Percentiles rank a stretch among this genome's conserved stretches.
Evolutionary conservation across 176 grass and related monocot genomes (phyloP).

Genomic region (barley (Hordeum vulgare)): MorexV3_pseudomolecules_assembly NC_058519.1:51392769-51393268

Average conservation of each 20-base stretch:
- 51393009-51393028: conserved; percentile 5
- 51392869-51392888: conserved; percentile 19
- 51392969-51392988: not conserved
- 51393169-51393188: too few relatives aligned
- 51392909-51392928: not conserved
- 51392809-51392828: not conserved
- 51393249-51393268: too few relatives aligned
- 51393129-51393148: not conserved
- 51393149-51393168: not conserved
- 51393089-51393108: not conserved
- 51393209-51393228: too few relatives aligned
- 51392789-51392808: conserved; percentile 11
- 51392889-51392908: not conserved
- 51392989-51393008: not conserved
- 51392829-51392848: not conserved
- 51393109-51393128: not conserved
- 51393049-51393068: not conserved
- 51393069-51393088: not conserved
- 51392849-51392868: not conserved
- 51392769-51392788: not conserved
- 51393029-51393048: not conserved
- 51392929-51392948: not conserved
- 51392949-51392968: not conserved
- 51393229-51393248: too few relatives aligned
- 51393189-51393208: too few relatives aligned